Conservation (phyloP, 257 asterid species). For the Datura wrightii region DNA sequence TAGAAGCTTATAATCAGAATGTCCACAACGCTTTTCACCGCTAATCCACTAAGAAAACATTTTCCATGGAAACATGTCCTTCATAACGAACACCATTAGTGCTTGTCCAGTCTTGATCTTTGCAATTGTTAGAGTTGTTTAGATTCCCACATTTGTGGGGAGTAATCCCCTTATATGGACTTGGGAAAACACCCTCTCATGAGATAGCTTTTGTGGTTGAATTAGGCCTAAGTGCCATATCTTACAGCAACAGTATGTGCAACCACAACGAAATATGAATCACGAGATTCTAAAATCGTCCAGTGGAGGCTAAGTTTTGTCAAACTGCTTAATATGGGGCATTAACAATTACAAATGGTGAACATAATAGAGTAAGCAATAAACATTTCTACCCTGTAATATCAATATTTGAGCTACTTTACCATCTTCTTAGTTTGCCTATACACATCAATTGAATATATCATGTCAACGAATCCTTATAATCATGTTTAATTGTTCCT, state of each 20-base stretch:
- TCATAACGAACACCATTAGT: background rate
- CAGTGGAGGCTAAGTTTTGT: background rate
- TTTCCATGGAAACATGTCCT: too few species aligned
- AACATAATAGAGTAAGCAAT: background rate
- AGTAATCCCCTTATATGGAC: background rate
- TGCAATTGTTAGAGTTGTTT: background rate
- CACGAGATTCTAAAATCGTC: background rate
- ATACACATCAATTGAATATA: background rate
- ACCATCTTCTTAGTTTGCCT: background rate
- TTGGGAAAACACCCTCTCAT: background rate
- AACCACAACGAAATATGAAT: background rate
- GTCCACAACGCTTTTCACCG: background rate
- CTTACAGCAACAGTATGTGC: background rate
- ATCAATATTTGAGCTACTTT: background rate
- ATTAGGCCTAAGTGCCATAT: background rate
- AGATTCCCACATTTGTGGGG: background rate
- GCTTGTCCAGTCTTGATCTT: background rate
- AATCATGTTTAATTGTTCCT: background rate
- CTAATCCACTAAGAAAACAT: background rate
- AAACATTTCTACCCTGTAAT: background rate
- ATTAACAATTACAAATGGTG: background rate
- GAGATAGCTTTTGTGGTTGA: background rate
- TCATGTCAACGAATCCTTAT: background rate
- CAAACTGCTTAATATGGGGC: background rate
- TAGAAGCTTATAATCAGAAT: background rate